phyloP scores from a whole-genome alignment of 2,329 filamentous ascomycete genomes.

The Fusarium marasasianum region DNA sequence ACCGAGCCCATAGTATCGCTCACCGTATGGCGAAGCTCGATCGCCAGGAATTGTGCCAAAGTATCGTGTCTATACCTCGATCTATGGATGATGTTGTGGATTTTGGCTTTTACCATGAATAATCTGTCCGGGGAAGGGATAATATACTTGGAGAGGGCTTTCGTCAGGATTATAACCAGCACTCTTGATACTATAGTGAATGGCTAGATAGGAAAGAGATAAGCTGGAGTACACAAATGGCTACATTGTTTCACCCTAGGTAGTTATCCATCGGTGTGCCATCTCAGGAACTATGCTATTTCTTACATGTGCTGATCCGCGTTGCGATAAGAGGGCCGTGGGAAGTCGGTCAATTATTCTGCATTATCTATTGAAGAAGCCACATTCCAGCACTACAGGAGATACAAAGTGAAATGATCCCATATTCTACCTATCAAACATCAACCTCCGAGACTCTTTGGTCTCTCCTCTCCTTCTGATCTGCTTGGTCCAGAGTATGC shows the following conservation, averaged over 20 bases:
- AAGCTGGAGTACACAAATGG: neutral
- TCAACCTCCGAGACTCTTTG: neutral
- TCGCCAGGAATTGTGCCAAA: neutral
- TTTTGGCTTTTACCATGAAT: neutral
- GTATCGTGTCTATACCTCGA: neutral
- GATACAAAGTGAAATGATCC: neutral
- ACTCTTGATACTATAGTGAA: neutral
- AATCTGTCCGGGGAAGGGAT: neutral
- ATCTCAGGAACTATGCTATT: neutral
- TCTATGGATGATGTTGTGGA: neutral
- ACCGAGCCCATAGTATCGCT: neutral
- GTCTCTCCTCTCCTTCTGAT: neutral
- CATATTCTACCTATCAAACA: conserved; percentile 14
- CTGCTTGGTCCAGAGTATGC: conserved; percentile 14
- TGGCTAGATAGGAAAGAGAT: neutral
- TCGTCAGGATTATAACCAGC: neutral
- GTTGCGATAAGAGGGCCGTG: neutral
- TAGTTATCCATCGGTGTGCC: neutral
- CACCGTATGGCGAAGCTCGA: neutral
- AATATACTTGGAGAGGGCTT: neutral
- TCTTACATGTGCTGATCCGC: neutral
- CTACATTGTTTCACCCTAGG: too few relatives aligned
- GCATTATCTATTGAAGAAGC: neutral
- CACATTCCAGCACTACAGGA: neutral
- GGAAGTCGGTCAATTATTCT: neutral